These are phyloP conservation scores for Fistulina hepatica DNA, from an alignment of 1,284 basidiomycete genomes.

Conservation along the genomic window DNA sequence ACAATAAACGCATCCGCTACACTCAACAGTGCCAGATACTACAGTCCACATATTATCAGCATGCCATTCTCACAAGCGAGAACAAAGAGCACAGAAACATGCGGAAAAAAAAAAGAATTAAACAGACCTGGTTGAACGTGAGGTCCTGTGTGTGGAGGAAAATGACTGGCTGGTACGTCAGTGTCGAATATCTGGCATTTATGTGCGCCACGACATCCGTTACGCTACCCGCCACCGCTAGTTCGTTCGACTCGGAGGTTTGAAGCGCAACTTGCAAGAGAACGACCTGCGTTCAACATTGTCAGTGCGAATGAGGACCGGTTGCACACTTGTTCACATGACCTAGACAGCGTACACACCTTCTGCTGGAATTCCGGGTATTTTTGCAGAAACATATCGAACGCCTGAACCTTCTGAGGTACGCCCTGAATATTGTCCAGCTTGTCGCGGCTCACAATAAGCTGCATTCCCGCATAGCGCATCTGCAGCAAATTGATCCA, in stretches of 20 bases:
- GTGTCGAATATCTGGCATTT: slow-evolving; percentile 65
- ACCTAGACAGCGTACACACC: no score
- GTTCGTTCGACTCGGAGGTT: slow-evolving; percentile 69
- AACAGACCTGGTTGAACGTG: slow-evolving; percentile 76
- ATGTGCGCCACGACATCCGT: slow-evolving; percentile 72
- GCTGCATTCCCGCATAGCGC: slow-evolving; percentile 74
- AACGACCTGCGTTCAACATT: slow-evolving; percentile 29
- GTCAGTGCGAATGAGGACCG: no score
- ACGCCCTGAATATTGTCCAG: slow-evolving; percentile 82
- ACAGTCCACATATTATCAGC: no score
- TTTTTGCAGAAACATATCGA: slow-evolving; percentile 74
- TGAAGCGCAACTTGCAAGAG: slow-evolving; percentile 82
- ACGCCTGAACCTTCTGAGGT: slow-evolving; percentile 73
- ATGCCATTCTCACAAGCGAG: no score
- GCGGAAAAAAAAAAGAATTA: no score
- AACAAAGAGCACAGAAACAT: no score
- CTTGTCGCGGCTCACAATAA: slow-evolving; percentile 83
- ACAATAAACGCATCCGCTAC: slow-evolving; percentile 85
- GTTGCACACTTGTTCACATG: no score
- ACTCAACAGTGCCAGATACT: slow-evolving; percentile 69
- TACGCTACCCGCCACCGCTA: slow-evolving; percentile 49
- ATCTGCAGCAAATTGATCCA: slow-evolving; percentile 71
- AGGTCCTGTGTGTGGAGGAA: slow-evolving; percentile 83
- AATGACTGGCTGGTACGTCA: slow-evolving; percentile 83
- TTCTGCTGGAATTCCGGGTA: slow-evolving; percentile 72